Evolutionary conservation across 2,329 filamentous ascomycete genomes (phyloP), one percentile per base, ranked within the genome.

Genomic region (Macrophomina tecta): DNA sequence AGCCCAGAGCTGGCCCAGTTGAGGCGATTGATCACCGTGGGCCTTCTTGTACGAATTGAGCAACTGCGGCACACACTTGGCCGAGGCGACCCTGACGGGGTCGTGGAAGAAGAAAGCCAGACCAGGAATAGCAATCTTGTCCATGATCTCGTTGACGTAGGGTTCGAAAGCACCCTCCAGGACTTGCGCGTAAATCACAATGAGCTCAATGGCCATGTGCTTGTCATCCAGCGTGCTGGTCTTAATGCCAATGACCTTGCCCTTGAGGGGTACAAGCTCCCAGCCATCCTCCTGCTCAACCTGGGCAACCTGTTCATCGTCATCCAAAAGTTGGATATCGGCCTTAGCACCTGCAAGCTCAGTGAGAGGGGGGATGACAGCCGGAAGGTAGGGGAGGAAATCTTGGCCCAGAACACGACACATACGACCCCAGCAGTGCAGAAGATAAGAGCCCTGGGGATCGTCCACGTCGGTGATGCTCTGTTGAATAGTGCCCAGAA

Each of bases 361-460:
- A 67, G 97, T 86, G 66, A 99, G 85, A 23, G 95, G 95, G 6
- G 94, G 94, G 89, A 99, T 98, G 69, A 99, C 95, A 60, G 89
- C 94, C 45, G 90, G 89, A 64, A 99, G 85, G 84, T 96, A 99
- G 16, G 94, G 94, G 12, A 98, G 85, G 79, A 99, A 99, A 73
- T 97, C 94, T 56, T 87, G 83, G 23, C 91, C 93, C 69, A 99
- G 86, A 36, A 99, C 94, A 71, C 95, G 90, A 81, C 94, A 98
- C 95, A 99, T 99, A 58, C 95, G 90, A 63, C 95, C 95, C 95
- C 95, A 99, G 82, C 95, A 99, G 84, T 99, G 95, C 81, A 99
- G 92, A 42, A 99, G 86, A 78, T 99, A 99, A 74, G 97, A 94
- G 16, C 93, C 91, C 79, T 99, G 95, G 46, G 95, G 95, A 76